Evolutionary conservation across 345 rosid species (phyloP), one percentile per base, ranked within the genome.

Genomic region (Dipteronia dyeriana): DNA sequence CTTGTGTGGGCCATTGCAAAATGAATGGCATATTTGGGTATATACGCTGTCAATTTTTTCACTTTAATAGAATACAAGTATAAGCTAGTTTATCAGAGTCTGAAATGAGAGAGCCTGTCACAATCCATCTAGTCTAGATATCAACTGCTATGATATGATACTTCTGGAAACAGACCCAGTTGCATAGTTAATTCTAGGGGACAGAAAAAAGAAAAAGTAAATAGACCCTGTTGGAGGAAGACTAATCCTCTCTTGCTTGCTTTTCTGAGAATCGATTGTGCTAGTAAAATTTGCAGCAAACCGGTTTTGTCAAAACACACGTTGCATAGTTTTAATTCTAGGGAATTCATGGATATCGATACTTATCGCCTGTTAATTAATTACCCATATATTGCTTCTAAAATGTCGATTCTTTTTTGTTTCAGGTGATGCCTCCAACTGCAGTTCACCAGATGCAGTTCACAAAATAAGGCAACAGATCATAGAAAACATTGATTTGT

Each of bases 401-500:
- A 70, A 20, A 65, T 19, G 41, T 17, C 29, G 60, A 26, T 45
- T 65, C 22, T 17, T 60, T 41, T 41, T 17, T 13, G 34, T 76
- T 74, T 74, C 85, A 93, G 98, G 99, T 64, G 82, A 91, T 78
- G 92, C 94, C 29, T 68, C 84, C 82, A 90, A 84, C 60, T 95
- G 99, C 83, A 91, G 92, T 76, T 87, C 91, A 47, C 98, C 98
- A 10, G 98, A 93, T 13, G 94, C 97, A 0, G 96, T 95, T 74
- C 86, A 85, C 63, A 95, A 90, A 86, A 94, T 90, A 56, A 85
- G 99, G 88, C 93, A 95, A 73, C 84, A 85, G 78, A 84, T 95
- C n/a, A 53, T 86, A 70, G 94, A 93, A 82, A 80, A 90, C 77
- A 93, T 95, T 0, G 99, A 93, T 88, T 83, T 93, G 80, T 95